phyloP scores from a whole-genome alignment of 139 green algal genomes.

The Eudorina sp. region DNA sequence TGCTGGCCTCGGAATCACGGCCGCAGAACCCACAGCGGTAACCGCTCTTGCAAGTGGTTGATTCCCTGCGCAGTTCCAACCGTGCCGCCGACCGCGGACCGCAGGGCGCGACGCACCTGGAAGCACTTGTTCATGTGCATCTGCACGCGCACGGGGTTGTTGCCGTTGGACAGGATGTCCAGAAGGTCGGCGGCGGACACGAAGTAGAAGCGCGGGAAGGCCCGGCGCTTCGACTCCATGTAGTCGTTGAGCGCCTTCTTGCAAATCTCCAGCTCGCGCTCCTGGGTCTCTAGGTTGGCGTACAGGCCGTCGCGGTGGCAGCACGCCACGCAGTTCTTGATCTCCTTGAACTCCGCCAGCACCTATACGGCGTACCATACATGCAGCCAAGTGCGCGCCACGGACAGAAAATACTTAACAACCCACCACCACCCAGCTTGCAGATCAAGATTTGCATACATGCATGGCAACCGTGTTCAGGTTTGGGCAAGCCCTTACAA shows the following conservation, averaged over 20 bases:
- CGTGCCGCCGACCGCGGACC: too few relatives aligned
- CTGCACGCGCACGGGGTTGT: constrained; percentile 85
- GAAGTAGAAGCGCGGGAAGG: constrained; percentile 92
- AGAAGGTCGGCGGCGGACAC: constrained; percentile 87
- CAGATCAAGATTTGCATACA: too few relatives aligned
- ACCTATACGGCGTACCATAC: too few relatives aligned
- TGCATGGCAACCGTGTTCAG: too few relatives aligned
- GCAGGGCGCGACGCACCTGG: constrained; percentile 70
- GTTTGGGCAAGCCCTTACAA: too few relatives aligned
- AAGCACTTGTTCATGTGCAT: constrained; percentile 94
- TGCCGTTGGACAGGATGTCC: constrained; percentile 90
- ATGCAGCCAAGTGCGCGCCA: too few relatives aligned
- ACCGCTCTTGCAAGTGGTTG: too few relatives aligned
- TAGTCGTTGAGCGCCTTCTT: constrained; percentile 89
- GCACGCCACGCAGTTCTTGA: constrained; percentile 83
- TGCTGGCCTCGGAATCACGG: too few relatives aligned
- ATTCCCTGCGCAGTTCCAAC: too few relatives aligned
- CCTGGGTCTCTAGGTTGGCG: constrained; percentile 85
- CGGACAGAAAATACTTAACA: too few relatives aligned
- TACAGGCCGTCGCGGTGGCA: constrained; percentile 85
- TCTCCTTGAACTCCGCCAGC: constrained; percentile 65
- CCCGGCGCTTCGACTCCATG: constrained; percentile 87
- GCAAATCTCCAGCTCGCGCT: constrained; percentile 79
- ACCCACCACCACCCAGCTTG: too few relatives aligned
- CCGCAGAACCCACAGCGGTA: too few relatives aligned